Evolutionary conservation across 2,329 filamentous ascomycete species (phyloP).

Genomic region (Colletotrichum cereale): DNA sequence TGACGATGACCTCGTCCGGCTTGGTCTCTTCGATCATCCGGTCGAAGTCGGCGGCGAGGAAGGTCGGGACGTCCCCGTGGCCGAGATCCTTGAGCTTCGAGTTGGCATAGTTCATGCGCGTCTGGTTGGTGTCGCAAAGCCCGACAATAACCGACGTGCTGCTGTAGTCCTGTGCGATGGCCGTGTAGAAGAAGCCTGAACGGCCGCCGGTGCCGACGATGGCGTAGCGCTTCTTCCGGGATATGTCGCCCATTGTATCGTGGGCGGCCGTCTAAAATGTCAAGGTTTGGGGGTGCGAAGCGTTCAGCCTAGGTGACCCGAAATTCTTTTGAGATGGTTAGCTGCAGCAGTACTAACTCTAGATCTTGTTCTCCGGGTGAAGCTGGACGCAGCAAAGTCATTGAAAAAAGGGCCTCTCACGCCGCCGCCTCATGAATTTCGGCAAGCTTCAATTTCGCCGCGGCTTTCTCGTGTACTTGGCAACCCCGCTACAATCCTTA

Average conservation of each 20-base stretch:
- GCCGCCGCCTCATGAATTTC: slow-evolving; percentile 15
- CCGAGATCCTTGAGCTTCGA: slow-evolving; percentile 59
- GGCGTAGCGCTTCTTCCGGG: slow-evolving; percentile 60
- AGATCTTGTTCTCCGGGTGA: neutral
- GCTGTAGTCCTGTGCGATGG: slow-evolving; percentile 66
- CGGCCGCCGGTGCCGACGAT: slow-evolving; percentile 71
- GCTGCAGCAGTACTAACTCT: neutral
- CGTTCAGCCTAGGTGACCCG: neutral
- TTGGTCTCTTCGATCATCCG: slow-evolving; percentile 67
- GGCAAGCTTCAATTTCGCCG: neutral
- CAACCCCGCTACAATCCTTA: neutral
- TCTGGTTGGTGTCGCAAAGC: slow-evolving; percentile 72
- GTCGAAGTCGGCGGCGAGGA: slow-evolving; percentile 67
- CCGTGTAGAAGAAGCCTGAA: slow-evolving; percentile 71
- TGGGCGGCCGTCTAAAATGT: neutral
- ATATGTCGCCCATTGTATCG: slow-evolving; percentile 19
- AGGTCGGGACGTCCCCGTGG: slow-evolving; percentile 64
- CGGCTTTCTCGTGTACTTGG: slow-evolving; percentile 7
- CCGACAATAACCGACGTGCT: slow-evolving; percentile 65
- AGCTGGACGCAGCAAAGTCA: neutral
- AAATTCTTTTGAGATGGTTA: too few species aligned
- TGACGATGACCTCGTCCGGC: slow-evolving; percentile 73
- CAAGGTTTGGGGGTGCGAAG: neutral
- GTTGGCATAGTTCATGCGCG: slow-evolving; percentile 69
- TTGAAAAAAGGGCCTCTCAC: neutral